These are phyloP conservation scores for Zopfia rhizophila DNA, from an alignment of 2,329 filamentous ascomycete species.

Conservation along the genomic window DNA sequence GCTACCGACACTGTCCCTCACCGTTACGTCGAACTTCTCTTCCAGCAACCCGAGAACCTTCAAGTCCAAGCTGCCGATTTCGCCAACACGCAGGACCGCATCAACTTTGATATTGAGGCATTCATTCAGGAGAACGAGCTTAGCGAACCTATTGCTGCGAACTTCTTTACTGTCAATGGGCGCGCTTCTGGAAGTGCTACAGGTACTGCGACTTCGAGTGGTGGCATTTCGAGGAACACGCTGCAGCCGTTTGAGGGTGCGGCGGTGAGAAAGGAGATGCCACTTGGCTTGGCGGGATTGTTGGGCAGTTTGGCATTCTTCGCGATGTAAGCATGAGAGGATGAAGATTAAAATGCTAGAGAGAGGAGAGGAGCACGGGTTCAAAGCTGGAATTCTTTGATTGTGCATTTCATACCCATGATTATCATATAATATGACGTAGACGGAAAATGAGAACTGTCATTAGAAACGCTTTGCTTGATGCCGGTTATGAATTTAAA, in stretches of 20 bases:
- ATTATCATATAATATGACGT: too few species aligned
- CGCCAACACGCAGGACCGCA: slow-evolving; percentile 28
- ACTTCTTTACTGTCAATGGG: slow-evolving; percentile 50
- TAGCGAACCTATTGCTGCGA: slow-evolving; percentile 40
- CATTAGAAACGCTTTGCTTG: too few species aligned
- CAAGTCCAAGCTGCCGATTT: slow-evolving; percentile 35
- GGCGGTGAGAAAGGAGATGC: slow-evolving; percentile 15
- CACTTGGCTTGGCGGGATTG: slow-evolving; percentile 22
- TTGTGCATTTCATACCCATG: too few species aligned
- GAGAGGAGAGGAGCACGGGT: too few species aligned
- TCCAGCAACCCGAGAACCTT: slow-evolving; percentile 40
- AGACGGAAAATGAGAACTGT: too few species aligned
- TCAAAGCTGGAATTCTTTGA: too few species aligned
- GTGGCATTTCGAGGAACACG: slow-evolving; percentile 25
- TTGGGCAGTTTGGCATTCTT: slow-evolving; percentile 28
- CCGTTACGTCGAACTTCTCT: slow-evolving; percentile 48
- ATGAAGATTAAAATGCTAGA: too few species aligned
- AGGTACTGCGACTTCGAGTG: slow-evolving; percentile 26
- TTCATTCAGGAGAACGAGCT: slow-evolving; percentile 40
- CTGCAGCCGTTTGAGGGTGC: slow-evolving; percentile 32
- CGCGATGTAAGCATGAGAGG: slow-evolving; percentile 19
- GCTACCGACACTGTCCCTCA: slow-evolving; percentile 45
- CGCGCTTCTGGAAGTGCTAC: slow-evolving; percentile 23
- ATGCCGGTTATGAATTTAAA: too few species aligned
- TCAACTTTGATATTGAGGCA: slow-evolving; percentile 40